Conservation (phyloP, 495 filamentous ascomycete genomes). For the Penicillium fimorum region DNA sequence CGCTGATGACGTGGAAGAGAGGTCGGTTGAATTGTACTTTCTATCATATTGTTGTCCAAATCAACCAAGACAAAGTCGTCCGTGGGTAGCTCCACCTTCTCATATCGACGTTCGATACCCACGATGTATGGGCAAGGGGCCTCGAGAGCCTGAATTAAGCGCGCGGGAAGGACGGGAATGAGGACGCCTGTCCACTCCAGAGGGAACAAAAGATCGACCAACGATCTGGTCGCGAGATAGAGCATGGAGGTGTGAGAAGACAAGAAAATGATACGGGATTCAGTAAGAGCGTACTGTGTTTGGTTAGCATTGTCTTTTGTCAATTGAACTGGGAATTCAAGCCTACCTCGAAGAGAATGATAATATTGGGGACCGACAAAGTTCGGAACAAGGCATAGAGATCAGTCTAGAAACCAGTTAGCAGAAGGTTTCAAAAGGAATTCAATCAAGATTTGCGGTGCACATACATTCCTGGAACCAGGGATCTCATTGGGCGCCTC, state of each 20-base stretch:
- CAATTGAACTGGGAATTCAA: background rate
- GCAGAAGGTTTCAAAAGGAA: slow-evolving; percentile 9
- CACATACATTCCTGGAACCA: slow-evolving; percentile 70
- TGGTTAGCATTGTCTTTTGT: slow-evolving; percentile 8
- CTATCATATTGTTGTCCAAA: slow-evolving; percentile 84
- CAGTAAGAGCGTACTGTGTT: slow-evolving; percentile 71
- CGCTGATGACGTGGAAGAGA: slow-evolving; percentile 85
- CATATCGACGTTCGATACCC: slow-evolving; percentile 90
- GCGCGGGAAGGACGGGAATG: slow-evolving; percentile 86
- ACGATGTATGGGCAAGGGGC: slow-evolving; percentile 97
- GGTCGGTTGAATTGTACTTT: slow-evolving; percentile 69
- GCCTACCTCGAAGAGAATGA: slow-evolving; percentile 76
- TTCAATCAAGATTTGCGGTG: background rate
- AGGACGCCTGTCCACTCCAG: slow-evolving; percentile 89
- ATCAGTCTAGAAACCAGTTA: slow-evolving; percentile 59
- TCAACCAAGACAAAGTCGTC: slow-evolving; percentile 96
- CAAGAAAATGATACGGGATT: slow-evolving; percentile 92
- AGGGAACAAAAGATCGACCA: slow-evolving; percentile 84
- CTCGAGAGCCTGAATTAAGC: slow-evolving; percentile 84
- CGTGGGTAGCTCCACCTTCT: slow-evolving; percentile 86
- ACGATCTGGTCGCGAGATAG: slow-evolving; percentile 80
- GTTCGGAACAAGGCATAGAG: slow-evolving; percentile 90
- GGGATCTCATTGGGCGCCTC: slow-evolving; percentile 94
- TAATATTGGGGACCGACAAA: slow-evolving; percentile 84
- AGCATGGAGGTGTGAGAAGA: slow-evolving; percentile 97